Evolutionary conservation across 192 early-diverging fungal genomes (phyloP), one percentile per base, ranked within the genome.

Genomic region (Backusella tuberculispora): DNA sequence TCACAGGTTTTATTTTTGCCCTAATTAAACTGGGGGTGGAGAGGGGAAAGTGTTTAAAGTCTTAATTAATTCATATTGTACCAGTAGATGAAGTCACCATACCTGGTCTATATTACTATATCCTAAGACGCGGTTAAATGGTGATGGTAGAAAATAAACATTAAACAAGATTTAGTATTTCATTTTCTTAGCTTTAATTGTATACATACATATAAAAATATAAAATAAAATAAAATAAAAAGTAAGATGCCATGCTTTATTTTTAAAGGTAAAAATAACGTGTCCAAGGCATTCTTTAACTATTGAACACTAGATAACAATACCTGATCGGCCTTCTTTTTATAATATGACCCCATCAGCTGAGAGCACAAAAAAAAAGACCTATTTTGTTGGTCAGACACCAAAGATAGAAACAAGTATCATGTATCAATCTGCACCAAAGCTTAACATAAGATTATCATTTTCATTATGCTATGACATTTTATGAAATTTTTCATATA

Each of bases 211-310:
- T 34, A 34, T 34, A 34, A 34, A 34, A 2, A 2, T n/a, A 34
- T 34, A 34, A 34, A 34, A n/a, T n/a, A 53, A 24, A 12, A 24
- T 56, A 56, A 56, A 24, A 56, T 24, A 56, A 24, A 6, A 56
- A 24, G 3, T 12, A 43, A 56, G 19, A 56, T 56, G 19, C 24
- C 53, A 56, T 56, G 53, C 24, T 21, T 53, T 53, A 34, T 53
- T 50, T 56, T 56, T 56, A 56, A 56, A 9, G 50, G n/a, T 19
- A 53, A 24, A 56, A 56, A 56, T 56, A 56, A 56, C 53, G 53
- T 56, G 53, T 56, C 24, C 24, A 24, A 24, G 53, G 24, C 24
- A n/a, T 24, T 56, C 21, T 56, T 56, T n/a, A 56, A 56, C 53
- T 9, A 56, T 24, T 56, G 9, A 56, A 26, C 29, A 12, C 19